Evolutionary conservation across 176 grass and related monocot genomes (phyloP).

Genomic region (Aegilops speltoides): DNA sequence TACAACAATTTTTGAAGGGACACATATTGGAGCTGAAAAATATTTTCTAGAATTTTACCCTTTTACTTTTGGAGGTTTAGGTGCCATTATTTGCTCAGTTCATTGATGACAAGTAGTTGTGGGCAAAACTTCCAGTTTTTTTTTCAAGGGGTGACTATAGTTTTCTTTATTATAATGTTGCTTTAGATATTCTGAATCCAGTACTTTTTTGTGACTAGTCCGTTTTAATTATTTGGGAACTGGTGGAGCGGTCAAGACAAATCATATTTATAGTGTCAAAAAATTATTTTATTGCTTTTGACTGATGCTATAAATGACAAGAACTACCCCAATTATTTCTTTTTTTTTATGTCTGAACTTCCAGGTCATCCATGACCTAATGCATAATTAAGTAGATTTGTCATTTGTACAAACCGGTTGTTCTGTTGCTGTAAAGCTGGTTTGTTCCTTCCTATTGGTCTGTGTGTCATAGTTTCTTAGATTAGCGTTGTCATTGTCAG

Average conservation of each 20-base stretch:
- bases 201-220: neutral
- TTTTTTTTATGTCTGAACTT: neutral
- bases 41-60: neutral
- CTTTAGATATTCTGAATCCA: conserved; percentile 16
- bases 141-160: neutral
- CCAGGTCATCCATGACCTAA: conserved; percentile 20
- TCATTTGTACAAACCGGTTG: neutral
- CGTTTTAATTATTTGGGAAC: neutral
- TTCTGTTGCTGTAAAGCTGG: neutral
- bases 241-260: neutral
- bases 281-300: neutral
- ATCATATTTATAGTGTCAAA: conserved; percentile 1
- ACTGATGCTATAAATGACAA: neutral
- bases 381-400: conserved; percentile 16
- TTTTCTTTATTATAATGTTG: neutral
- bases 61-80: neutral
- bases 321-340: neutral
- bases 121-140: neutral
- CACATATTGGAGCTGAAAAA: conserved; percentile 12
- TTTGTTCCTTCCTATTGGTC: conserved; percentile 18
- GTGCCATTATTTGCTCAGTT: neutral
- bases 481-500: neutral
- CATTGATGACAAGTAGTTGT: neutral
- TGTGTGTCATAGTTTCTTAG: neutral
- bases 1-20: neutral